These are phyloP conservation scores for Byssothecium circinans DNA, from an alignment of 2,329 filamentous ascomycete species.

Conservation along the genomic window DNA sequence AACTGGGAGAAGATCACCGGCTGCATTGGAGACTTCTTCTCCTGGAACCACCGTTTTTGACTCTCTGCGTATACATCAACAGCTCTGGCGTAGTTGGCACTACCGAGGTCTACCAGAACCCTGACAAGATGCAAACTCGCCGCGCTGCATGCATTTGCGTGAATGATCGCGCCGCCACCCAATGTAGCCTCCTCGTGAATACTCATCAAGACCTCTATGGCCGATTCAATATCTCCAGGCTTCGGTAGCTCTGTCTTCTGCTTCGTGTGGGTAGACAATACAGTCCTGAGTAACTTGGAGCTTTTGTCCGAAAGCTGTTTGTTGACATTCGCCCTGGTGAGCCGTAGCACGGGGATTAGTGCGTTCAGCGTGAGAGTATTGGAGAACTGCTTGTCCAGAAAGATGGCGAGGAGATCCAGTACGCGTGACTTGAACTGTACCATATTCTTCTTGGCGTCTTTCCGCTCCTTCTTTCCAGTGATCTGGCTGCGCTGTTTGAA, in stretches of 20 bases:
- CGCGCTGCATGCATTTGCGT: conserved; percentile 73
- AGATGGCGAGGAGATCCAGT: conserved; percentile 83
- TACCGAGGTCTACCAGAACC: conserved; percentile 57
- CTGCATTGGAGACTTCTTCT: conserved; percentile 47
- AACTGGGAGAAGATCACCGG: conserved; percentile 51
- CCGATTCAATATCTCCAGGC: conserved; percentile 47
- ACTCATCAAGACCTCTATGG: conserved; percentile 62
- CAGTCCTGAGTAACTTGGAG: conserved; percentile 69
- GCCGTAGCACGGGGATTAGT: conserved; percentile 73
- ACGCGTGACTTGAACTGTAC: conserved; percentile 94
- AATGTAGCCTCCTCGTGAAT: conserved; percentile 70
- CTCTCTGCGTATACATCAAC: conserved; percentile 48
- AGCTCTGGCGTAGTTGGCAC: conserved; percentile 41
- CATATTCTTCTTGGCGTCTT: conserved; percentile 84
- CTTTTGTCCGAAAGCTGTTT: conserved; percentile 76
- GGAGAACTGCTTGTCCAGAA: conserved; percentile 74
- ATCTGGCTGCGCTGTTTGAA: conserved; percentile 74
- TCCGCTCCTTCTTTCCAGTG: conserved; percentile 73
- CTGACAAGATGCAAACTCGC: conserved; percentile 69
- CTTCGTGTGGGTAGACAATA: conserved; percentile 64
- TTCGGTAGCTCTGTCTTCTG: conserved; percentile 49
- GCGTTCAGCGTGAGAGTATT: conserved; percentile 69
- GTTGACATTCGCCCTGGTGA: conserved; percentile 74
- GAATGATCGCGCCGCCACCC: conserved; percentile 67
- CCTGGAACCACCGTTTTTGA: conserved; percentile 47